Conservation (phyloP, 176 grass and related monocot genomes). For the Areca catechu region DNA sequence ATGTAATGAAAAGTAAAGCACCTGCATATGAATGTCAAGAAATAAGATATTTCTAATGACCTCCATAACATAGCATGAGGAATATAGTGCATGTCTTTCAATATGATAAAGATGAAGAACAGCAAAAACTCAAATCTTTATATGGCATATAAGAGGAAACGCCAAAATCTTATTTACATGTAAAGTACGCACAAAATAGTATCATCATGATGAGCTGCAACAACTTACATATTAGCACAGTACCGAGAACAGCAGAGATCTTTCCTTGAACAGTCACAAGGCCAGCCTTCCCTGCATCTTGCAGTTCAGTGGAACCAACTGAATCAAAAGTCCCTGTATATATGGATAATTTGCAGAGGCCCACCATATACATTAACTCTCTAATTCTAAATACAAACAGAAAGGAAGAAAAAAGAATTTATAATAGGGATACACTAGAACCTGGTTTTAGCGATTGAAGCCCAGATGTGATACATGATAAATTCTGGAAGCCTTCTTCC, state of each 20-base stretch:
- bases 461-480: conserved; percentile 69
- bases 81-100: too few relatives aligned
- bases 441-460: conserved; percentile 88
- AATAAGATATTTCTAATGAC: too few relatives aligned
- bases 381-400: neutral
- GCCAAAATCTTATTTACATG: too few relatives aligned
- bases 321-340: conserved; percentile 61
- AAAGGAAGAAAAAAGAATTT: neutral
- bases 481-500: conserved; percentile 69
- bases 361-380: neutral
- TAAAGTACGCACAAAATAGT: too few relatives aligned
- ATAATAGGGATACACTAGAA: neutral
- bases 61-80: too few relatives aligned
- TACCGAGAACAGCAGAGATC: conserved; percentile 75
- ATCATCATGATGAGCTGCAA: too few relatives aligned
- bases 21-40: conserved; percentile 32
- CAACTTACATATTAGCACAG: conserved; percentile 73
- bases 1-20: conserved; percentile 73
- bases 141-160: too few relatives aligned
- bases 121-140: too few relatives aligned
- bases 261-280: conserved; percentile 83
- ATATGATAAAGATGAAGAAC: too few relatives aligned
- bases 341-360: neutral
- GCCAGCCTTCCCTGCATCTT: conserved; percentile 82
- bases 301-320: conserved; percentile 50